Conservation (phyloP, 2,329 filamentous ascomycete genomes). For the Fusarium solani-melongenae region DNA sequence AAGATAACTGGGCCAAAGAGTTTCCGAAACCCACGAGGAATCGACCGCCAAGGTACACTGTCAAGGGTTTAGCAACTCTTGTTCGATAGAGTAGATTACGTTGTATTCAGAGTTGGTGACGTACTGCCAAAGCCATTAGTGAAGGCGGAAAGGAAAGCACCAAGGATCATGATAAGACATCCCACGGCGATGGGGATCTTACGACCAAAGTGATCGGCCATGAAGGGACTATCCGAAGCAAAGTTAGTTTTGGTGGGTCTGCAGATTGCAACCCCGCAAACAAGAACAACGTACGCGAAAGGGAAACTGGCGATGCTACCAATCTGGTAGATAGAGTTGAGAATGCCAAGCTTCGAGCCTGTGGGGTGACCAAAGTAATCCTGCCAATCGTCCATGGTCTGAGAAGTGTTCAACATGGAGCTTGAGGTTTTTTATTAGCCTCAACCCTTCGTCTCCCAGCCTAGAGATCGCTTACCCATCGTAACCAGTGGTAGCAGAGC, state of each 20-base stretch:
- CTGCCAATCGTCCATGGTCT: constrained; percentile 66
- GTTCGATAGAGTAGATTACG: neutral
- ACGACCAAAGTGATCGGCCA: constrained; percentile 58
- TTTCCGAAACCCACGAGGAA: constrained; percentile 71
- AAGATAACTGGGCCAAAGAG: constrained; percentile 71
- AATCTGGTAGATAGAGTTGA: constrained; percentile 65
- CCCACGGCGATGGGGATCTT: constrained; percentile 56
- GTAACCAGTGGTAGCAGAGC: constrained; percentile 71
- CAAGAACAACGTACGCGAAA: constrained; percentile 43
- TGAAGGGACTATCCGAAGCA: constrained; percentile 47
- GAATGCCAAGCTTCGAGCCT: constrained; percentile 57
- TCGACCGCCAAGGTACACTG: constrained; percentile 54
- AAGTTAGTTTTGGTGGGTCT: neutral
- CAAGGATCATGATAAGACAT: constrained; percentile 59
- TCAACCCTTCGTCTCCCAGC: neutral
- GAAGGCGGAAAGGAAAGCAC: constrained; percentile 56
- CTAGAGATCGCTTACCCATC: constrained; percentile 52
- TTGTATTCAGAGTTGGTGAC: constrained; percentile 25
- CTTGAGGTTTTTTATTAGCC: constrained; percentile 34
- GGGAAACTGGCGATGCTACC: constrained; percentile 60
- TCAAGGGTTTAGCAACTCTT: neutral
- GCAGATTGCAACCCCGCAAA: neutral
- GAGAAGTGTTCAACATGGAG: constrained; percentile 68
- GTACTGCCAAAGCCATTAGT: constrained; percentile 56
- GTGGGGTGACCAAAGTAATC: constrained; percentile 57